phyloP scores from a whole-genome alignment of 2,329 filamentous ascomycete genomes.

The Emergomyces orientalis region DNA sequence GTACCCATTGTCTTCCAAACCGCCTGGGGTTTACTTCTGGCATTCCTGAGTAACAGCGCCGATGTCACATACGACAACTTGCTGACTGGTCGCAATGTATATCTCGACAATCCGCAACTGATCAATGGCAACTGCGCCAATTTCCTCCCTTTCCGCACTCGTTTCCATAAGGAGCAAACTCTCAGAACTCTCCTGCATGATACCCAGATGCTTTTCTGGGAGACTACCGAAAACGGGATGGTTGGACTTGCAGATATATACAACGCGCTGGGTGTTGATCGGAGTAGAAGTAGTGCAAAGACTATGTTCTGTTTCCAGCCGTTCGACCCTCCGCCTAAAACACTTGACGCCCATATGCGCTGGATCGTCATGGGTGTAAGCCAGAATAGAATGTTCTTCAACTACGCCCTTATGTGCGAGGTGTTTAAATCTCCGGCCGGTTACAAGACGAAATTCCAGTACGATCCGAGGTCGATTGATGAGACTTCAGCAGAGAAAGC shows the following conservation, averaged over 20 bases:
- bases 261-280: slow-evolving; percentile 13
- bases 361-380: slow-evolving; percentile 5
- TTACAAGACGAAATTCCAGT: slow-evolving; percentile 2
- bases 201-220: slow-evolving; percentile 24
- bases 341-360: not conserved
- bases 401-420: slow-evolving; percentile 1
- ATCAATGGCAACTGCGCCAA: slow-evolving; percentile 33
- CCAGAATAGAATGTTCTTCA: not conserved
- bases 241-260: slow-evolving; percentile 25
- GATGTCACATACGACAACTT: slow-evolving; percentile 31
- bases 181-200: slow-evolving; percentile 17
- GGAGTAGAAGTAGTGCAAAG: slow-evolving; percentile 14
- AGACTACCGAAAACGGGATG: slow-evolving; percentile 22
- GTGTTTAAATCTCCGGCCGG: not conserved
- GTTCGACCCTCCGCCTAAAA: slow-evolving; percentile 21
- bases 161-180: slow-evolving; percentile 10
- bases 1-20: slow-evolving; percentile 30
- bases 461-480: not conserved
- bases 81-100: slow-evolving; percentile 32
- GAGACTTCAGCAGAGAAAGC: not conserved
- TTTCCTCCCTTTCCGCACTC: slow-evolving; percentile 29
- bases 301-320: slow-evolving; percentile 27
- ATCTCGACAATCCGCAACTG: slow-evolving; percentile 27
- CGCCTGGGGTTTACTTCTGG: slow-evolving; percentile 25
- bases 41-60: slow-evolving; percentile 14